These are phyloP conservation scores for Podospora tetraspora DNA, from an alignment of 495 filamentous ascomycete genomes.

Conservation along the genomic window DNA sequence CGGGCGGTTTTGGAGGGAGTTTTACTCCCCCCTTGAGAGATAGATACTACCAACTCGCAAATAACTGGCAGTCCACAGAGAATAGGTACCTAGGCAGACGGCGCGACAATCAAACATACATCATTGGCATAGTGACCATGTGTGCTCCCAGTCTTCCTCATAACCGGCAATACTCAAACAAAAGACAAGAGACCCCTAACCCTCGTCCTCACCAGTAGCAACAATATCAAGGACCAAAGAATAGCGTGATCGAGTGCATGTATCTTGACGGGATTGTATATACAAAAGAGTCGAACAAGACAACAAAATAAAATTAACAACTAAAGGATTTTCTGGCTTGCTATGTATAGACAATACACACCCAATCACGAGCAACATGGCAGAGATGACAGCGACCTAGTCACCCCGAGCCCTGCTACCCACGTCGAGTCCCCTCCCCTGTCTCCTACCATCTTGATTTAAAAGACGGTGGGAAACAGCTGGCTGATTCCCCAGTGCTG, in stretches of 20 bases:
- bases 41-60: too few relatives aligned
- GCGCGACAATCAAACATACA: neutral
- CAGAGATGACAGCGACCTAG: neutral
- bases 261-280: neutral
- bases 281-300: constrained; percentile 11
- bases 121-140: neutral
- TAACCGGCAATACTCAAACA: neutral
- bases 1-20: too few relatives aligned
- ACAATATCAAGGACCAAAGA: neutral
- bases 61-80: neutral
- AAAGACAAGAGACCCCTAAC: neutral
- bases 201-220: neutral
- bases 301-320: constrained; percentile 13
- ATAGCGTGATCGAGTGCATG: neutral
- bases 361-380: neutral
- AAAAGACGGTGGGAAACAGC: constrained; percentile 36
- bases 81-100: neutral
- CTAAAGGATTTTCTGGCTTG: constrained; percentile 7
- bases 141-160: neutral
- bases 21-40: too few relatives aligned
- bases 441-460: neutral
- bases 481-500: constrained; percentile 64
- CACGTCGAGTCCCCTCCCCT: neutral
- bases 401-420: neutral
- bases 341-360: constrained; percentile 1